Base-by-base conservation (phyloP, 495 filamentous ascomycete genomes). In the Patellaria atrata region DNA sequence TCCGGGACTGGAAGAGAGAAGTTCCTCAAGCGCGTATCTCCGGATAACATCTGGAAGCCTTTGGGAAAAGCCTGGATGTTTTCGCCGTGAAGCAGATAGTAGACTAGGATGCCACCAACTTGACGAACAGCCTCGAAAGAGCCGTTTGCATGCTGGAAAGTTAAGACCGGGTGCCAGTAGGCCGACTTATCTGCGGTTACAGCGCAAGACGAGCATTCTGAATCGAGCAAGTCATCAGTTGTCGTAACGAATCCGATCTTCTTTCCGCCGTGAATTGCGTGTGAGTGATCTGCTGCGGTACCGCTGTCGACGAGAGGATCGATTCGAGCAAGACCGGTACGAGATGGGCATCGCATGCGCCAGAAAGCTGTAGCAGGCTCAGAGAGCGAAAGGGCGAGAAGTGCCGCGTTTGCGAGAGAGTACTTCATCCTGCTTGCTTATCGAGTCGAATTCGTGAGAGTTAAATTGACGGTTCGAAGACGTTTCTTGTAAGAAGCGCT, bases 41-140 rank as follows among this genome's bases (percentile, higher is more conserved):
- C 87, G 33, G 86, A 79, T 39, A 96, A 61, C 81, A 94, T 89
- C 27, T 74, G 71, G 62, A 96, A 92, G 27, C 68, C 65, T 1
- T 63, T 45, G 0, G 86, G 87, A 59, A 92, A 94, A 0, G 82
- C 77, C 19, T 63, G 65, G 44, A 93, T 63, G 16, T 73, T 65
- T 2, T 72, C 30, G 16, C 41, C 45, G 44, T 72, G 69, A 0
- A 80, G 63, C 21, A 83, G 66, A 48, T 92, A 89, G 57, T 92
- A 92, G 58, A 59, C 63, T 41, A 74, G 63, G 64, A 74, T 66
- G 40, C 71, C 70, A 37, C 68, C 70, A 13, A 67, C 58, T 41
- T 71, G 54, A 1, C 59, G 45, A 3, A 74, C 71, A 17, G 73
- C 33, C 29, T 66, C 60, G 6, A 62, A 56, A 24, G 58, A 67